Evolutionary conservation across 192 early-diverging fungal species (phyloP).

Genomic region (Funneliformis geosporum): DNA sequence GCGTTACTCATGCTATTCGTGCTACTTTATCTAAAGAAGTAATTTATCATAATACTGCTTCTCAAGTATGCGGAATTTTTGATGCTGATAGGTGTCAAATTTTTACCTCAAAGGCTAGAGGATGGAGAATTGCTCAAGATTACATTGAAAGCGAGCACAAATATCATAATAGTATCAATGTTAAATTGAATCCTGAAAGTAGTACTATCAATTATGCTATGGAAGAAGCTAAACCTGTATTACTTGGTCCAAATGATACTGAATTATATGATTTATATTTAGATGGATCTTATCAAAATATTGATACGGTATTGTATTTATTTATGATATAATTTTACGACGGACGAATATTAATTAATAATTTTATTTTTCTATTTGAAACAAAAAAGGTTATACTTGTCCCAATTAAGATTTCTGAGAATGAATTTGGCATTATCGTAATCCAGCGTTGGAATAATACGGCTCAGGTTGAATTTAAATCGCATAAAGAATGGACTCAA

Average conservation of each 20-base stretch:
- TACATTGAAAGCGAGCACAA: neutral
- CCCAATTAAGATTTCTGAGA: slow-evolving; percentile 5
- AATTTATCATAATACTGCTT: slow-evolving; percentile 17
- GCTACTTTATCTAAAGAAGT: slow-evolving; percentile 11
- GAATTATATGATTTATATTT: slow-evolving; percentile 5
- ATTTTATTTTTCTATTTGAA: neutral
- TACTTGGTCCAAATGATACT: neutral
- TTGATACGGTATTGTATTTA: neutral
- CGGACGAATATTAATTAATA: no score
- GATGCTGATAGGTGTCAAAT: slow-evolving; percentile 24
- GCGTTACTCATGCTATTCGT: slow-evolving; percentile 22
- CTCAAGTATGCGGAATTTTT: slow-evolving; percentile 9
- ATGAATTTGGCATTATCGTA: slow-evolving; percentile 1
- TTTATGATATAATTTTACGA: neutral
- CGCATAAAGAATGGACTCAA: neutral
- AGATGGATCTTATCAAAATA: neutral
- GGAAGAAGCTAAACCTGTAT: neutral
- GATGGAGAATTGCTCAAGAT: slow-evolving; percentile 12
- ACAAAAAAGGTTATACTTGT: slow-evolving; percentile 13
- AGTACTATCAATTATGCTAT: neutral
- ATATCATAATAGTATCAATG: neutral
- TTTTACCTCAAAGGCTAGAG: neutral
- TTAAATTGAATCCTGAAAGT: slow-evolving; percentile 14
- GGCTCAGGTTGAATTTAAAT: neutral
- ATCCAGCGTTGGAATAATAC: neutral